Evolutionary conservation across 129 eudicot genomes (phyloP), one percentile per base, ranked within the genome.

Genomic region (Lactuca sativa): DNA sequence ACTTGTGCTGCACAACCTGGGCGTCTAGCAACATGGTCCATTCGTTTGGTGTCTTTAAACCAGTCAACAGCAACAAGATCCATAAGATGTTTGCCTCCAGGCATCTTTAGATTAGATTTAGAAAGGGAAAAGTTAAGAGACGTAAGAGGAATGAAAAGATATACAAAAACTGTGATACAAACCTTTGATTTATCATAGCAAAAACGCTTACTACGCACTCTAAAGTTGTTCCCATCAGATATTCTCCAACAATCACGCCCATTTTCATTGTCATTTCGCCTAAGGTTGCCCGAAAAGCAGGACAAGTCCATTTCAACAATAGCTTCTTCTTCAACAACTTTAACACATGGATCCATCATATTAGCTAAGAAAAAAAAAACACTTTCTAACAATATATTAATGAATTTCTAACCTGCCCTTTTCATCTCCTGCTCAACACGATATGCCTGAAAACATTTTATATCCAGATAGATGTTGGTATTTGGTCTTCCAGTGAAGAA

Each of bases 51-150:
- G 81, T 93, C 90, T 79, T 93, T 93, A 56, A 93, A 86, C 97
- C 97, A 93, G 81, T 93, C 98, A 52, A 90, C 97, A 66, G 98
- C 98, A 83, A 93, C 98, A 74, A 93, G 97, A 70, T 93, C 98
- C 95, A 93, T 85, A 60, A 93, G 86, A 64, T 84, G 98, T 76
- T 89, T 93, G 48, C 98, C 97, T 49, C 95, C 96, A 67, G 87
- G 84, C 84, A 85, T 77, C 97, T 90, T 9, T 67, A 80, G 5
- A 53, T 66, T 36, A 67, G 43, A 17, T 31, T 54, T 74, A 51
- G 59, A 72, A 69, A 67, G 33, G 67, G 58, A 59, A 5, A 49
- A 43, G 60, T 80, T 34, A 78, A 76, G 70, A 73, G 75, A 31
- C n/a, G 3, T 43, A 69, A 5, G 13, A 25, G 30, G 44, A 55